Percentiles rank a stretch among this genome's conserved stretches.
Conservation (phyloP, 768 basidiomycete genomes). For the Psilocybe cyanescens region DNA sequence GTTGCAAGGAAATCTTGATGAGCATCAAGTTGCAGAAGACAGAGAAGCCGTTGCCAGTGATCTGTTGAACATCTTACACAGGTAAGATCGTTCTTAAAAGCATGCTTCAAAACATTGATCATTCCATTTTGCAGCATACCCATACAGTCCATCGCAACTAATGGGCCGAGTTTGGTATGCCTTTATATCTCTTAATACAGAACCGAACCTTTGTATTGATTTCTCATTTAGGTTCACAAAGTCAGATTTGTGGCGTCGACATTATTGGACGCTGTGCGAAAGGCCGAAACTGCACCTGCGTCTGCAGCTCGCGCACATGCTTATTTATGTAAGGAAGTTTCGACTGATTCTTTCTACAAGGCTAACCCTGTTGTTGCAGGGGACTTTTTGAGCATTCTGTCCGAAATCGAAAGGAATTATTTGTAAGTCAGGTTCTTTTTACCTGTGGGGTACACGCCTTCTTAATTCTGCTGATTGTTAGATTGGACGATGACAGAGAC, state of each 20-base stretch:
- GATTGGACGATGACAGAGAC: slow-evolving; percentile 74
- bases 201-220: slow-evolving; percentile 11
- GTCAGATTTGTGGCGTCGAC: slow-evolving; percentile 94
- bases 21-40: slow-evolving; percentile 68
- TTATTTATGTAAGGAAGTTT: slow-evolving; percentile 70
- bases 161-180: slow-evolving; percentile 74
- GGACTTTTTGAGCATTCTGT: slow-evolving; percentile 91
- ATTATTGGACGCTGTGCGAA: slow-evolving; percentile 80
- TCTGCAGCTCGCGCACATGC: slow-evolving; percentile 86
- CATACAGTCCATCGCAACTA: slow-evolving; percentile 90
- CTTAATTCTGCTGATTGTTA: slow-evolving; percentile 24
- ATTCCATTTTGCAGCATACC: slow-evolving; percentile 65
- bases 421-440: slow-evolving; percentile 42
- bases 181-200: background rate
- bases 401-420: slow-evolving; percentile 92
- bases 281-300: slow-evolving; percentile 78
- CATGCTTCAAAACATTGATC: slow-evolving; percentile 10
- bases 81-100: slow-evolving; percentile 39
- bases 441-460: slow-evolving; percentile 4
- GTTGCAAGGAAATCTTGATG: slow-evolving; percentile 67
- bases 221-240: slow-evolving; percentile 71
- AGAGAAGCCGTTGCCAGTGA: slow-evolving; percentile 87
- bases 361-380: slow-evolving; percentile 44
- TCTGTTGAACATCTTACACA: slow-evolving; percentile 83
- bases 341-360: slow-evolving; percentile 8